Evolutionary conservation across 371 early-diverging fungal genomes (phyloP), one percentile per base, ranked within the genome.

Genomic region (Actinomucor elegans): DNA sequence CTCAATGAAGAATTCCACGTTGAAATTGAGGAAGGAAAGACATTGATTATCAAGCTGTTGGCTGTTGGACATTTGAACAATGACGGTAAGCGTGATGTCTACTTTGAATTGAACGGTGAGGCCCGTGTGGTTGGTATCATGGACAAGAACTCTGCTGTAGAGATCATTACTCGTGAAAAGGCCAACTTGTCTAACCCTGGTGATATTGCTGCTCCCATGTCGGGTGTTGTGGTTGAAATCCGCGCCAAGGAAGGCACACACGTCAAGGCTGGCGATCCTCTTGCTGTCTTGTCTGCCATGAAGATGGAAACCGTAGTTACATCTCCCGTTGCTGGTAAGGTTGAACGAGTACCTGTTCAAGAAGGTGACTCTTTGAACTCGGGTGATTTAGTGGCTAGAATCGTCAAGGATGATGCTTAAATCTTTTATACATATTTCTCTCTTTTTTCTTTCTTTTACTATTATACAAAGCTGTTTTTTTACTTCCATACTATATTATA

Each of bases 241-340:
- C 84, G 88, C 36, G 91, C 85, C 43, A 85, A 90, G 59, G 79
- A 69, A 47, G 96, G 96, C 36, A 75, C 80, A 21, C 64, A 75
- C 34, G 84, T 96, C 48, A 93, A 91, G 77, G 84, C 83, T 26
- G 97, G 96, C 11, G 93, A 94, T 56, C 91, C 93, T 2, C 66
- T 95, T 52, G 91, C 87, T 51, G 88, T 96, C 14, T 74, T 96
- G 52, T 87, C 88, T 42, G 96, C 96, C 33, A 96, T 96, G 97
- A 96, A 96, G 79, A 94, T 96, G 95, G 97, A 96, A 70, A 94
- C 95, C 0, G 83, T 93, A 3, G 94, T 96, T n/a, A 80, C 91
- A 11, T 82, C 93, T 11, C 85, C 94, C 4, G 80, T 86, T 21
- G 80, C 86, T 14, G 97, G 97, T 54, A 77, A 65, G 17, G 79